phyloP scores from a whole-genome alignment of 345 rosid species.

The Camelina sativa region DNA sequence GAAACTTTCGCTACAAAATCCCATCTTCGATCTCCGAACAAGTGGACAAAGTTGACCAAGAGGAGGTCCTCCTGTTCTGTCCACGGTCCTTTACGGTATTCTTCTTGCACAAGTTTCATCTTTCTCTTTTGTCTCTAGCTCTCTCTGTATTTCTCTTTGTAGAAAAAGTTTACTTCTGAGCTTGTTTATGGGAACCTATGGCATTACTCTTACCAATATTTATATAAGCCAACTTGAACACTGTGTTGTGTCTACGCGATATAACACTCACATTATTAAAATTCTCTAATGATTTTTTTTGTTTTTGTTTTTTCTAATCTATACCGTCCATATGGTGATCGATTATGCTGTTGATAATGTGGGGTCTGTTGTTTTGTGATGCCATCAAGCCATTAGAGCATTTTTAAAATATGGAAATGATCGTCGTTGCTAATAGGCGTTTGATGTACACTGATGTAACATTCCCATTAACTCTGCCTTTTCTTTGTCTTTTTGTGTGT shows the following conservation, averaged over 20 bases:
- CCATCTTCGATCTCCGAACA: slow-evolving; percentile 98
- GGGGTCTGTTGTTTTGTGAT: slow-evolving; percentile 50
- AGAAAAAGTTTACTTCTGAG: slow-evolving; percentile 23
- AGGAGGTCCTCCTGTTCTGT: slow-evolving; percentile 91
- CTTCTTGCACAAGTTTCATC: slow-evolving; percentile 74
- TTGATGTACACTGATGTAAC: slow-evolving; percentile 43
- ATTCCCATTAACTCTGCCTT: slow-evolving; percentile 43
- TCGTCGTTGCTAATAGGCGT: slow-evolving; percentile 21
- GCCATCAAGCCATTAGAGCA: slow-evolving; percentile 65
- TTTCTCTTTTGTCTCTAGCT: slow-evolving; percentile 20
- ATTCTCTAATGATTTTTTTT: slow-evolving; percentile 44
- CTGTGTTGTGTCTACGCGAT: slow-evolving; percentile 42
- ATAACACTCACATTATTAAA: slow-evolving; percentile 47
- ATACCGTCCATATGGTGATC: slow-evolving; percentile 60
- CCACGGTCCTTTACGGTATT: slow-evolving; percentile 92
- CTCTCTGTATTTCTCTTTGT: slow-evolving; percentile 30
- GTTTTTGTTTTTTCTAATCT: slow-evolving; percentile 30
- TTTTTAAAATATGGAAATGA: slow-evolving; percentile 9
- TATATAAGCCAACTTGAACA: slow-evolving; percentile 52
- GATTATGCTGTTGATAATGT: slow-evolving; percentile 51
- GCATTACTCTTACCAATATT: slow-evolving; percentile 37
- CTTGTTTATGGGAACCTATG: slow-evolving; percentile 43
- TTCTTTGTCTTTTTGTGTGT: slow-evolving; percentile 35
- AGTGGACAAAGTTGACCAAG: slow-evolving; percentile 81
- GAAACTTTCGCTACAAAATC: slow-evolving; percentile 97